A percentile compares a stretch with the other conserved stretches of the same genome.
Evolutionary conservation across 1,284 basidiomycete species (phyloP).

Genomic region (Microbotryum saponariae): DNA sequence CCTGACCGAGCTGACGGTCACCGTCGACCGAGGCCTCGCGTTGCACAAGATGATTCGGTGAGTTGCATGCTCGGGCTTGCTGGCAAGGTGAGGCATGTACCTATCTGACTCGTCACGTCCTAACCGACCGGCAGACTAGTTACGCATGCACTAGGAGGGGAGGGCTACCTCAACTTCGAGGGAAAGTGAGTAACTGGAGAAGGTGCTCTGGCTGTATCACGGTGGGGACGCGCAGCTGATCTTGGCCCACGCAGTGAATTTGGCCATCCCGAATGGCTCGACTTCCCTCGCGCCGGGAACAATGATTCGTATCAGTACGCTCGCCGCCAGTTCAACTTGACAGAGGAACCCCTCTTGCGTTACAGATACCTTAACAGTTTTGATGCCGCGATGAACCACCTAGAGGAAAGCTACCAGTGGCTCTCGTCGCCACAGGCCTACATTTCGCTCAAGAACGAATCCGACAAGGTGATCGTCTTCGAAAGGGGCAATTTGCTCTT

Average conservation of each 20-base stretch:
- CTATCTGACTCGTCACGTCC: conserved; percentile 18
- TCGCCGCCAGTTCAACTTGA: conserved; percentile 82
- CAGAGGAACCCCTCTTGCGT: conserved; percentile 74
- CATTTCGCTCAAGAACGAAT: conserved; percentile 85
- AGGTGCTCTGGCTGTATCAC: background rate
- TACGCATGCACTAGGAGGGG: conserved; percentile 85
- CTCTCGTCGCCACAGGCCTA: conserved; percentile 76
- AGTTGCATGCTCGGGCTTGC: conserved; percentile 25
- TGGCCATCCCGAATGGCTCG: conserved; percentile 98
- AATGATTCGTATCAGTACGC: conserved; percentile 88
- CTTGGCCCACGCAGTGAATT: conserved; percentile 53
- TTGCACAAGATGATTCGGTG: conserved; percentile 97
- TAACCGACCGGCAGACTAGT: conserved; percentile 55
- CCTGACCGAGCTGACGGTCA: conserved; percentile 69
- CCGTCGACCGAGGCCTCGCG: conserved; percentile 80
- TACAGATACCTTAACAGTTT: conserved; percentile 92
- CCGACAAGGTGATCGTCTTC: conserved; percentile 84
- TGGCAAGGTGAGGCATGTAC: background rate
- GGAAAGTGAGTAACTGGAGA: conserved; percentile 53
- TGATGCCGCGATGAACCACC: conserved; percentile 84
- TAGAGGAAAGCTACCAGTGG: conserved; percentile 76
- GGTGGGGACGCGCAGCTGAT: background rate
- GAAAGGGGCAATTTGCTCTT: conserved; percentile 89
- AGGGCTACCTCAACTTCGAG: conserved; percentile 96
- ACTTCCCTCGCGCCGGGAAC: conserved; percentile 94